Evolutionary conservation across 805 yeast genomes (phyloP).

Genomic region (Wickerhamiella nectarea): DNA sequence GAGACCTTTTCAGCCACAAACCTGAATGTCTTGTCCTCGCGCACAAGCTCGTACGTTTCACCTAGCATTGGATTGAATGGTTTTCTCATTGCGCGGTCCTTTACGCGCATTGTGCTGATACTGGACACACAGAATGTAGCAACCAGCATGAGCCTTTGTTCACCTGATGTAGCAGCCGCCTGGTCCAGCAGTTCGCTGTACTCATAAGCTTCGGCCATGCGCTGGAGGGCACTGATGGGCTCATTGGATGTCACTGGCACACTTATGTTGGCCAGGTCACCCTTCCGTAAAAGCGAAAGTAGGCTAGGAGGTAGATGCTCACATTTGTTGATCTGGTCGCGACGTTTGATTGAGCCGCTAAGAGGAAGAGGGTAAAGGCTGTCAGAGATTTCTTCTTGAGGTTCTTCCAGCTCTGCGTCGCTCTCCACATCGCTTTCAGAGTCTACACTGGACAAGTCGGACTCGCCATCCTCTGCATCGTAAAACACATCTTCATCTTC

Average conservation of each 20-base stretch:
- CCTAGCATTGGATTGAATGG: conserved; percentile 93
- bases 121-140: conserved; percentile 75
- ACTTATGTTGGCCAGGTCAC: conserved; percentile 62
- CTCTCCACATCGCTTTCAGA: conserved; percentile 15
- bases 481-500: conserved; percentile 15
- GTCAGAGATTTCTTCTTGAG: not conserved
- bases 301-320: conserved; percentile 67
- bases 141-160: conserved; percentile 45
- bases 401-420: conserved; percentile 5
- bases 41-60: conserved; percentile 79
- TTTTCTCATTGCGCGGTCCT: conserved; percentile 65
- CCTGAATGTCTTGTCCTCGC: conserved; percentile 70
- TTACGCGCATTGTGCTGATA: conserved; percentile 56
- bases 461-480: conserved; percentile 14
- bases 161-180: conserved; percentile 33
- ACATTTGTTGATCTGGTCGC: conserved; percentile 42
- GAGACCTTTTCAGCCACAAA: conserved; percentile 71
- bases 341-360: conserved; percentile 32
- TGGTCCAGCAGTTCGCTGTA: conserved; percentile 59
- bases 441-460: conserved; percentile 3
- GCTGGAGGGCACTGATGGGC: conserved; percentile 72
- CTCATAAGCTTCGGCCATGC: conserved; percentile 68
- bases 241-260: conserved; percentile 95
- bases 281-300: conserved; percentile 66
- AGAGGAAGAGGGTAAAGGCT: conserved; percentile 54